Percentiles rank a stretch among this genome's conserved stretches.
Evolutionary conservation across 495 filamentous ascomycete species (phyloP).

Genomic region (Tuber brumale): DNA sequence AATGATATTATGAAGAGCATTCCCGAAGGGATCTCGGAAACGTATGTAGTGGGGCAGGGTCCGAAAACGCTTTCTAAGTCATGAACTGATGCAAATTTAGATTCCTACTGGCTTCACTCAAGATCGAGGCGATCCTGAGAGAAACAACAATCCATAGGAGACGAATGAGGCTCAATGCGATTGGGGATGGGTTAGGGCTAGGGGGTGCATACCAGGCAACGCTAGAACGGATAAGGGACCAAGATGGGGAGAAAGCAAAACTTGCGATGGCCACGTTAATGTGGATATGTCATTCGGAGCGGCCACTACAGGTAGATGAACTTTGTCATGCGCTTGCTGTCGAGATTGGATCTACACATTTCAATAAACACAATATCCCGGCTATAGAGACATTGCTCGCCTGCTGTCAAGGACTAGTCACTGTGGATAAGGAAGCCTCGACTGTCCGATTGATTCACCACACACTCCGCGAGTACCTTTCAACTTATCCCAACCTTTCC

Average conservation of each 20-base stretch:
- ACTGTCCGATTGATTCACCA: neutral
- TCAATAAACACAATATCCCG: neutral
- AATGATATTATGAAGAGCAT: neutral
- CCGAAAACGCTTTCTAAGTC: neutral
- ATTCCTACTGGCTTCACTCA: neutral
- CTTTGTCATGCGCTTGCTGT: neutral
- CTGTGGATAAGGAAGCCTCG: no score
- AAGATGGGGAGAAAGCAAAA: neutral
- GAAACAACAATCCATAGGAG: neutral
- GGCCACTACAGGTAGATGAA: neutral
- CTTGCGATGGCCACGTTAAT: neutral
- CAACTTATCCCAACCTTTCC: neutral
- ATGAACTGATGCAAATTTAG: neutral
- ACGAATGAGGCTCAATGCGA: neutral
- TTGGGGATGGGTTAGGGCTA: neutral
- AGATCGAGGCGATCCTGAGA: neutral
- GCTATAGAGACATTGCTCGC: neutral
- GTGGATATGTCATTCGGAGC: neutral
- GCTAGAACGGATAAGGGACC: neutral
- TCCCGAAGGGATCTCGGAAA: neutral
- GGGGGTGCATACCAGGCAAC: neutral
- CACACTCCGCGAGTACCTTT: neutral
- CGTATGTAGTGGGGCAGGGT: neutral
- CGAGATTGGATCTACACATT: neutral
- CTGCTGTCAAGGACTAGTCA: neutral